These are phyloP conservation scores for Cyclocybe cylindracea DNA, from an alignment of 768 basidiomycete species.

Conservation along the genomic window DNA sequence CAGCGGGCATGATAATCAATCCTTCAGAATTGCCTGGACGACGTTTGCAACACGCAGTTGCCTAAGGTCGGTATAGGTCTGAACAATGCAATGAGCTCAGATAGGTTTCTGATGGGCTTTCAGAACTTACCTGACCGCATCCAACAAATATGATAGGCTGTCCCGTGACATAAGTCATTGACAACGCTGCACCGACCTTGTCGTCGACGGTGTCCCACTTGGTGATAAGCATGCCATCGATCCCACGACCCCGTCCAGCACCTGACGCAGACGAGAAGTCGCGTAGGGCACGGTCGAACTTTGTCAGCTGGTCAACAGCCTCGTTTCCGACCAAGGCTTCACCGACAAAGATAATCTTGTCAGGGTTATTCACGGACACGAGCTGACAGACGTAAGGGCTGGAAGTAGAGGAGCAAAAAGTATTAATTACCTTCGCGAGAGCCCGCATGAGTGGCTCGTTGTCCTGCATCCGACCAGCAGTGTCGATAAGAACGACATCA, in stretches of 20 bases:
- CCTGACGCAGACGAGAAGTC: constrained; percentile 85
- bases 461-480: constrained; percentile 98
- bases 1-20: constrained; percentile 37
- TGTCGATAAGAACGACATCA: constrained; percentile 97
- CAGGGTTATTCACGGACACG: constrained; percentile 90
- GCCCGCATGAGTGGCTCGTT: constrained; percentile 99
- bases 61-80: constrained; percentile 97
- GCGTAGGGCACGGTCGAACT: constrained; percentile 91
- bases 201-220: constrained; percentile 99
- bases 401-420: constrained; percentile 3
- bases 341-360: constrained; percentile 98
- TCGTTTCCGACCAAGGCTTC: constrained; percentile 99
- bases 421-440: constrained; percentile 74
- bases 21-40: constrained; percentile 87
- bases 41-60: constrained; percentile 91
- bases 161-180: constrained; percentile 99
- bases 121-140: constrained; percentile 80
- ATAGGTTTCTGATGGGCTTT: neutral
- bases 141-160: constrained; percentile 99
- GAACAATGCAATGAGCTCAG: constrained; percentile 8
- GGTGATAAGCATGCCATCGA: constrained; percentile 97
- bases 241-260: constrained; percentile 78
- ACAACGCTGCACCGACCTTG: constrained; percentile 97
- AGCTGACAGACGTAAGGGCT: constrained; percentile 49
- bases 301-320: constrained; percentile 95